These are phyloP conservation scores for Picochlorum costavermella DNA, from an alignment of 139 green algal genomes.

Conservation along the genomic window DNA sequence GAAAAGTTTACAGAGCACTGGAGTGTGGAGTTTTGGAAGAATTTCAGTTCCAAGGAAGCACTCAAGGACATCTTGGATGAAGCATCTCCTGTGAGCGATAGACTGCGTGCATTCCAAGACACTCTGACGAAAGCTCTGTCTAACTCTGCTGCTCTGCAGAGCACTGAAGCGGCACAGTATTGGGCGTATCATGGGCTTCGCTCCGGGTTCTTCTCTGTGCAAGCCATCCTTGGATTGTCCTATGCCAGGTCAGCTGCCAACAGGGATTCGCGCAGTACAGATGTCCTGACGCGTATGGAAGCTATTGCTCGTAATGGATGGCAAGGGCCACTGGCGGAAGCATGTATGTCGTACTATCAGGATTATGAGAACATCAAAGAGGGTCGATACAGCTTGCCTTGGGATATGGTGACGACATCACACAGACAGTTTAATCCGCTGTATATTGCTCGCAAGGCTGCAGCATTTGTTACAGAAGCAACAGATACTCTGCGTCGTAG, in stretches of 20 bases:
- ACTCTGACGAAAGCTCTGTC: slow-evolving; percentile 13
- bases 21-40: slow-evolving; percentile 20
- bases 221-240: slow-evolving; percentile 31
- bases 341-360: slow-evolving; percentile 21
- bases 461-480: slow-evolving; percentile 44
- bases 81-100: slow-evolving; percentile 5
- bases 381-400: slow-evolving; percentile 59
- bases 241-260: not conserved
- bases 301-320: slow-evolving; percentile 12
- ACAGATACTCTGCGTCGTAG: slow-evolving; percentile 41
- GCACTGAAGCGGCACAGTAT: slow-evolving; percentile 12
- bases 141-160: slow-evolving; percentile 8
- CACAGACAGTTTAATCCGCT: slow-evolving; percentile 78
- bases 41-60: slow-evolving; percentile 3
- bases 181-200: slow-evolving; percentile 58
- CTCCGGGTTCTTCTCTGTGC: slow-evolving; percentile 53
- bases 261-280: not conserved
- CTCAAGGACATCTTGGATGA: slow-evolving; percentile 2
- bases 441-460: slow-evolving; percentile 31
- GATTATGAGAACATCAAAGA: slow-evolving; percentile 29
- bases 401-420: slow-evolving; percentile 62
- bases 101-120: slow-evolving; percentile 14
- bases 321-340: slow-evolving; percentile 27
- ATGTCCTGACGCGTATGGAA: slow-evolving; percentile 9
- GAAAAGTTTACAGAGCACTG: slow-evolving; percentile 22